Percentiles rank a stretch among this genome's conserved stretches.
These are phyloP conservation scores for Nicotiana otophora DNA, from an alignment of 257 asterid genomes.

Conservation along the genomic window DNA sequence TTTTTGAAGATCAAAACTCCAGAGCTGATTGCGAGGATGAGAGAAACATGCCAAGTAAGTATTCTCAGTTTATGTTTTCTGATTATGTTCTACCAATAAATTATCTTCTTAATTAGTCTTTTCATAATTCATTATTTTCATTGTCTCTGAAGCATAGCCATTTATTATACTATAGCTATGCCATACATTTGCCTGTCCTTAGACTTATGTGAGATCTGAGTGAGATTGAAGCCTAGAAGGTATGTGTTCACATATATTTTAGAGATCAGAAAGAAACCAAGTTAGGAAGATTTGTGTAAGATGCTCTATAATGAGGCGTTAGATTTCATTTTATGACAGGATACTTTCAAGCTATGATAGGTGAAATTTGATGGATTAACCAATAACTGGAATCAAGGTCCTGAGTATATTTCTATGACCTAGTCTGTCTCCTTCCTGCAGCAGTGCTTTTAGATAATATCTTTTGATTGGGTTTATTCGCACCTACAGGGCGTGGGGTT, in stretches of 20 bases:
- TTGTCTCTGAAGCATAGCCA: neutral
- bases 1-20: slow-evolving; percentile 75
- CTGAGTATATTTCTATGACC: neutral
- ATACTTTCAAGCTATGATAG: too few species aligned
- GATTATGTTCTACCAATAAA: neutral
- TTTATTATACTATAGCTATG: neutral
- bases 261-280: neutral
- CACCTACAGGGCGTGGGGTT: neutral
- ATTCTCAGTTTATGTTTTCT: slow-evolving; percentile 15
- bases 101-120: neutral
- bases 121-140: neutral
- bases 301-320: neutral
- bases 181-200: neutral
- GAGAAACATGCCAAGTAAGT: slow-evolving; percentile 91
- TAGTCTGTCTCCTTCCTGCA: neutral
- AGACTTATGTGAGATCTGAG: neutral
- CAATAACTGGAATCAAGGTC: neutral
- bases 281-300: neutral
- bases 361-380: neutral
- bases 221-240: neutral
- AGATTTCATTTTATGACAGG: neutral
- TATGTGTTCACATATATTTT: neutral
- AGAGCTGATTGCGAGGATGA: slow-evolving; percentile 78
- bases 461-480: neutral
- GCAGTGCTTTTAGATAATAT: neutral